Conservation (phyloP, 306 rosid genomes). For the Abrus precatorius region DNA sequence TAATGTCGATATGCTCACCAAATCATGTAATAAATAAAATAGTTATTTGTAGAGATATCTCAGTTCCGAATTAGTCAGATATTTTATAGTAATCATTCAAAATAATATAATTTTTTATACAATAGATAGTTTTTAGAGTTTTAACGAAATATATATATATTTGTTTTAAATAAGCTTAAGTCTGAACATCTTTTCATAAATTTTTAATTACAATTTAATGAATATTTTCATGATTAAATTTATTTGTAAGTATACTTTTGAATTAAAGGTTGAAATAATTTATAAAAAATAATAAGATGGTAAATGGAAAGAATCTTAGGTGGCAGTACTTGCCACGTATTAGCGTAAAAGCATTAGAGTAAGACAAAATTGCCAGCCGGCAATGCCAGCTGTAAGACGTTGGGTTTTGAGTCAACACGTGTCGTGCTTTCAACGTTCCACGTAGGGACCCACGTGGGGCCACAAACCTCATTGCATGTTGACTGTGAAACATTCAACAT, state of each 20-base stretch:
- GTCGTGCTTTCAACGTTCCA: neutral
- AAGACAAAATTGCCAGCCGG: constrained; percentile 64
- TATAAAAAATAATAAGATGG: neutral
- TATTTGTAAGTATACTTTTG: too few species aligned
- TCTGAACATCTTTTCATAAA: too few species aligned
- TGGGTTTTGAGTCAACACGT: constrained; percentile 43
- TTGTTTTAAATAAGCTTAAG: too few species aligned
- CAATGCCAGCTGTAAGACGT: constrained; percentile 52
- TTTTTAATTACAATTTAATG: neutral
- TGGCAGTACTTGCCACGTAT: constrained; percentile 44
- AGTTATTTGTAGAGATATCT: too few species aligned
- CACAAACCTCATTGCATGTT: constrained; percentile 9
- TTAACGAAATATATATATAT: too few species aligned
- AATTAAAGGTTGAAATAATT: neutral
- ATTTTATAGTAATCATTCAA: too few species aligned
- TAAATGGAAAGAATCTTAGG: constrained; percentile 37
- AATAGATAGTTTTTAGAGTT: neutral
- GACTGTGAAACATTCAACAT: constrained; percentile 18
- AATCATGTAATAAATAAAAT: neutral
- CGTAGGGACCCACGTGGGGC: neutral
- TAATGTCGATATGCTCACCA: neutral
- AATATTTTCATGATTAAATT: neutral
- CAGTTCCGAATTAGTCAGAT: too few species aligned
- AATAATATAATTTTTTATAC: neutral
- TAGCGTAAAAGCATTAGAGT: neutral